A percentile compares a stretch with the other conserved stretches of the same genome.
Conservation (phyloP, 768 basidiomycete genomes). For the Mycena alexandri region DNA sequence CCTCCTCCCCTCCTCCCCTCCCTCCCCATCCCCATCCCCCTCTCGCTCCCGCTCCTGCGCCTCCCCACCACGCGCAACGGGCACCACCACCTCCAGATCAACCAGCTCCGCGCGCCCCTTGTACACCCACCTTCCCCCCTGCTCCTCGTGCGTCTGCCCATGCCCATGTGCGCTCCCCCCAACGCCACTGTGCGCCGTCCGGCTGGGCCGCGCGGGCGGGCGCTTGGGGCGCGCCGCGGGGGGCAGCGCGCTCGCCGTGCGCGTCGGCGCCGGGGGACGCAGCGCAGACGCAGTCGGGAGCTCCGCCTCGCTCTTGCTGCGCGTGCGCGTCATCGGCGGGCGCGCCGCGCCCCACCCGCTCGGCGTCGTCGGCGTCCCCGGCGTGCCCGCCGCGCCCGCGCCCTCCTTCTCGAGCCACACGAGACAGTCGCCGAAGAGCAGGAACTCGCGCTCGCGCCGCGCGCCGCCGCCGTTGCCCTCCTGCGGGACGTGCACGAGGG, state of each 20-base stretch:
- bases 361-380: slow-evolving; percentile 47
- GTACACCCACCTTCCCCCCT: slow-evolving; percentile 78
- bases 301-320: slow-evolving; percentile 76
- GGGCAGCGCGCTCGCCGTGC: slow-evolving; percentile 26
- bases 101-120: slow-evolving; percentile 78
- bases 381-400: slow-evolving; percentile 42
- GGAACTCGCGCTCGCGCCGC: slow-evolving; percentile 75
- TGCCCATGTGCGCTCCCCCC: too few relatives aligned
- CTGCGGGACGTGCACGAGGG: slow-evolving; percentile 61
- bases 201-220: slow-evolving; percentile 43
- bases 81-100: slow-evolving; percentile 80
- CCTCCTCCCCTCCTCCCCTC: slow-evolving; percentile 36
- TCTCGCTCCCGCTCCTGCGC: slow-evolving; percentile 34
- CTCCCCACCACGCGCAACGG: slow-evolving; percentile 62
- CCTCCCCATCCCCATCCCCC: too few relatives aligned
- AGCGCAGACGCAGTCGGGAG: slow-evolving; percentile 43
- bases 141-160: slow-evolving; percentile 48
- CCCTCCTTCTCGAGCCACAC: slow-evolving; percentile 73
- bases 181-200: too few relatives aligned
- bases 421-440: slow-evolving; percentile 87
- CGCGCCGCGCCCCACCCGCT: slow-evolving; percentile 39
- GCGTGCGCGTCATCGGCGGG: slow-evolving; percentile 55
- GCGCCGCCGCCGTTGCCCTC: slow-evolving; percentile 56
- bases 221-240: slow-evolving; percentile 36
- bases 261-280: slow-evolving; percentile 15